These are phyloP conservation scores for Candida bentonensis DNA, from an alignment of 805 yeast genomes.

Conservation along the genomic window DNA sequence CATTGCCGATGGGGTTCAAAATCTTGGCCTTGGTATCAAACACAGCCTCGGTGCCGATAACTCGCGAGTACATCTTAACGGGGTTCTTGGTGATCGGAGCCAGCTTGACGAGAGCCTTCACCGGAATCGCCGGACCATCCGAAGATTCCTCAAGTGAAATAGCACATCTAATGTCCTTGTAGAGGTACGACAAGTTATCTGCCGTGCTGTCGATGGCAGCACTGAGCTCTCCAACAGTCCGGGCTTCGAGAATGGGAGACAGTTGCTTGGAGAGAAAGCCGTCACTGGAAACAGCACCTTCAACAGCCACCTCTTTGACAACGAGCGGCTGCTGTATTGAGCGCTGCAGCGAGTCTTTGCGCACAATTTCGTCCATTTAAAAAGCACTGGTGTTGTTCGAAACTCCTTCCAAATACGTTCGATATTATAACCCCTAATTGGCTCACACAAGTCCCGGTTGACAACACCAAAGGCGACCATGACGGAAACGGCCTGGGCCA, in stretches of 20 bases:
- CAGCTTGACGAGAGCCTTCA: background rate
- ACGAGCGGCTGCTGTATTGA: slow-evolving; percentile 13
- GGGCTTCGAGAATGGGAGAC: slow-evolving; percentile 14
- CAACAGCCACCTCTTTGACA: slow-evolving; percentile 16
- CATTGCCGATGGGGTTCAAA: background rate
- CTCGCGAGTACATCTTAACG: background rate
- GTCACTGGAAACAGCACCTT: slow-evolving; percentile 16
- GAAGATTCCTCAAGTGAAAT: background rate
- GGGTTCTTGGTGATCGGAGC: background rate
- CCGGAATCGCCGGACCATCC: background rate
- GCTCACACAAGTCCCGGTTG: no score
- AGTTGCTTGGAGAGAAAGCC: slow-evolving; percentile 15
- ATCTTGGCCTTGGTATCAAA: background rate
- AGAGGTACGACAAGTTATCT: slow-evolving; percentile 7
- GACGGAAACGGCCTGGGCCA: no score
- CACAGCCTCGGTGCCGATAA: background rate
- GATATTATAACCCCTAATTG: no score
- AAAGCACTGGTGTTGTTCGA: no score
- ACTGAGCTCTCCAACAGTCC: slow-evolving; percentile 13
- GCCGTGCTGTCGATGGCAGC: slow-evolving; percentile 14
- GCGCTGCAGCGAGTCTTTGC: background rate
- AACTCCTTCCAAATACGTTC: no score
- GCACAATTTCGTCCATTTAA: background rate
- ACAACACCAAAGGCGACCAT: no score
- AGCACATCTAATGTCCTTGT: background rate